A percentile compares a stretch with the other conserved stretches of the same genome.
phyloP scores from a whole-genome alignment of 1,284 basidiomycete genomes.

The Phlebopus sp. region DNA sequence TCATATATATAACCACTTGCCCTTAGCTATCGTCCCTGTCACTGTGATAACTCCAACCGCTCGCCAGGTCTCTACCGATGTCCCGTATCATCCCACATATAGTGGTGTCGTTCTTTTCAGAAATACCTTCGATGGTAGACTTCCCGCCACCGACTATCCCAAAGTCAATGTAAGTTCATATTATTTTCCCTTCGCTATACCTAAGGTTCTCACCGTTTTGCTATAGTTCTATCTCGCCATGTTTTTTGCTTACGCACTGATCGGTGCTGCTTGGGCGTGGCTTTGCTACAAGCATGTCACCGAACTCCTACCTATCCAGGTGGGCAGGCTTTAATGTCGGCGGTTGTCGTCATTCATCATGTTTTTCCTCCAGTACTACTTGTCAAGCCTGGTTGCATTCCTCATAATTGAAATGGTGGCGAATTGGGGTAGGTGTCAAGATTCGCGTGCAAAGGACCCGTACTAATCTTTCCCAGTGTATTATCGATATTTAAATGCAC shows the following conservation, averaged over 20 bases:
- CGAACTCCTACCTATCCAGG: conserved; percentile 85
- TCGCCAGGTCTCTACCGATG: conserved; percentile 45
- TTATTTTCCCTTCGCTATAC: conserved; percentile 1
- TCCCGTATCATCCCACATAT: conserved; percentile 76
- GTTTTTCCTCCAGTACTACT: conserved; percentile 77
- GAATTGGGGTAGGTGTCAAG: conserved; percentile 64
- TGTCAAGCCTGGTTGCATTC: conserved; percentile 88
- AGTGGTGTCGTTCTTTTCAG: conserved; percentile 81
- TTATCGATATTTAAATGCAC: conserved; percentile 88
- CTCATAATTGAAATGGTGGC: conserved; percentile 93
- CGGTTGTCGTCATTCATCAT: conserved; percentile 6
- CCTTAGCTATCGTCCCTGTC: conserved; percentile 78
- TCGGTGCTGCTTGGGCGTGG: conserved; percentile 80
- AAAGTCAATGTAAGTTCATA: conserved; percentile 80
- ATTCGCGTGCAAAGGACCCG: neutral
- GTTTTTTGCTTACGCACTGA: conserved; percentile 70
- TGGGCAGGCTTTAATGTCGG: conserved; percentile 31
- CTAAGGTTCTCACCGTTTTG: neutral
- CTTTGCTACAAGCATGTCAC: conserved; percentile 80
- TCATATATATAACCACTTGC: conserved; percentile 9
- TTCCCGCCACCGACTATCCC: conserved; percentile 95
- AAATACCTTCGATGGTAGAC: conserved; percentile 86
- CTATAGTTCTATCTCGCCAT: conserved; percentile 84
- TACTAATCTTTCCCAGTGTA: conserved; percentile 49
- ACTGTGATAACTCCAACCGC: conserved; percentile 49